Evolutionary conservation across 2,329 filamentous ascomycete species (phyloP), one percentile per base, ranked within the genome.

Genomic region (Exophiala phaeomuriformis): DNA sequence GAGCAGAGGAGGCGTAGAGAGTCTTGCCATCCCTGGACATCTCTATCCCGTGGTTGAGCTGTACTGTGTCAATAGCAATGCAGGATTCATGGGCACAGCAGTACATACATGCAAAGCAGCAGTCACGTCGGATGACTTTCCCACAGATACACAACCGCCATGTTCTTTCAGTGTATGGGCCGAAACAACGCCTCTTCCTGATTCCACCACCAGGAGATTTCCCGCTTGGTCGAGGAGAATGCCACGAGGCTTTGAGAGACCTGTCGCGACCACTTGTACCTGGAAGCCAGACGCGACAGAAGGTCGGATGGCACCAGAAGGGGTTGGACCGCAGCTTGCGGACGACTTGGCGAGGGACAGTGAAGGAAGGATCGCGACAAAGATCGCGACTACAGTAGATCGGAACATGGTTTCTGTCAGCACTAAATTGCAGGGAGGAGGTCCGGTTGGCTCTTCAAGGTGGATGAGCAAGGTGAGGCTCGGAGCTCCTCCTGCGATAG

Each of bases 1-100:
- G 72, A 4, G 74, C 64, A 1, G 76, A 78, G 0, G 84, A 87
- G 10, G 73, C 76, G 59, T 77, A 79, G 6, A 80, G 69, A 2
- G 72, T 77, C 8, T 60, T 69, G 10, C 76, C 75, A 66, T 78
- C 71, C n/a, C 63, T 51, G 8, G 74, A 76, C 10, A 77, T 61
- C 19, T 70, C 72, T 44, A 80, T 73, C 31, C 77, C 77, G 61
- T 80, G 77, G 56, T 80, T 81, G 31, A 69, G 60, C 61, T 65
- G 31, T 27, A 49, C 37, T 5, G 28, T 35, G 50, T 58, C 35
- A 61, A 50, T 40, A n/a, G 28, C 10, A 8, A 8, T 44, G n/a
- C 10, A 19, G 7, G 29, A 32, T 19, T n/a, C 1, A 32, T 31
- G 9, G 61, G 29, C 6, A 39, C 29, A 48, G 19, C 32, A 27